Base-by-base conservation (phyloP, 352 stramenopile genomes). In the Globisporangium canariense region DNA sequence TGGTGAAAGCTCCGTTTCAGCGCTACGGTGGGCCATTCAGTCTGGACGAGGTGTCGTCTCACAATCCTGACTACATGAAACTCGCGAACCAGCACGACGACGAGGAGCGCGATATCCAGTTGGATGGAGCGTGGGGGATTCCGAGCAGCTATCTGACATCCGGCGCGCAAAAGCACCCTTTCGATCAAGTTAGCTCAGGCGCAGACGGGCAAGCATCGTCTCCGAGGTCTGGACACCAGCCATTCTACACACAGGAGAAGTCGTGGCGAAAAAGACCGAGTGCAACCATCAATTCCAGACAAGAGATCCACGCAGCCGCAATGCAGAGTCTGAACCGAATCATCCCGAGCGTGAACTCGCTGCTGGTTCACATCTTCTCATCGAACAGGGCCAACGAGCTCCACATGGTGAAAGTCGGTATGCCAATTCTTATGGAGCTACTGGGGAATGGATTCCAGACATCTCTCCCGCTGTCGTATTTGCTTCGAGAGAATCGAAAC, bases 401-500 rank as follows among this genome's bases (percentile, higher is more conserved):
- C 0, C 75, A 83, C 30, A 75, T 81, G 62, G 76, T 88, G 2
- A 77, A 85, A 52, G 60, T 70, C 16, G 80, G 71, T 10, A 81
- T 91, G 76, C 80, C 83, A 40, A 76, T 76, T 9, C 53, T 91
- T 18, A 89, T 91, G 77, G 75, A 90, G 52, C 64, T 91, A 38
- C 74, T 91, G 9, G 83, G 83, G 3, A 88, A 91, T 57, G 79
- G 81, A 5, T 91, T 91, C 43, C 77, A 89, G 55, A 86, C 83
- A 4, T 88, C 80, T 20, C 62, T 90, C 28, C 81, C 83, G 7
- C 59, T 91, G 4, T 90, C 79, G 14, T 89, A 83, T 45, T 25
- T 91, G 11, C 74, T 91, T 32, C 80, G 78, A 41, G 83, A 89
- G 59, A 90, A 87, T 41, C 75, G 79, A 2, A 88, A 91, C 64